Evolutionary conservation across 2,329 filamentous ascomycete species (phyloP), one percentile per base, ranked within the genome.

Genomic region (Aplosporella prunicola): DNA sequence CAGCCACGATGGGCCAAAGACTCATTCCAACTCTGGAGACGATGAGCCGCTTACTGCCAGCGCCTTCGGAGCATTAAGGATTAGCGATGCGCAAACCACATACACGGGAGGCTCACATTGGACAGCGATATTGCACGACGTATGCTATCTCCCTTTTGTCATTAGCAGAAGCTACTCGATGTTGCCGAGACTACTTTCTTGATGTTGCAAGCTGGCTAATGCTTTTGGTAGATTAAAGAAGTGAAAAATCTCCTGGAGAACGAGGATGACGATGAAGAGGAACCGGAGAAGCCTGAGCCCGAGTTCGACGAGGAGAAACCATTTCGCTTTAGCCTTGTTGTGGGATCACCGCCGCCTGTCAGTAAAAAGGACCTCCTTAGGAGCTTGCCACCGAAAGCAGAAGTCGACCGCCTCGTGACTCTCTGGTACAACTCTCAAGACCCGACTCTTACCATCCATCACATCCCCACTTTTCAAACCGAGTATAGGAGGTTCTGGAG

Each of bases 401-500:
- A 14, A 50, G 57, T 33, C 36, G 58, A 23, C 40, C 57, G 6
- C 51, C 57, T 43, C 50, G 53, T 16, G 43, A 43, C 7, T 7
- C 40, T 51, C 4, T 53, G 46, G 45, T 52, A 51, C 37, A 50
- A 49, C 23, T 45, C 41, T 18, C 26, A 46, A 9, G 48, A 54
- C 34, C 50, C 49, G 7, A 43, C 51, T 2, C 34, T 51, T 5
- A 48, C 42, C 37, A 42, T 51, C 20, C 47, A 53, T 3, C 51
- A 54, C 20, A 42, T 49, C 9, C 40, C 35, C 3, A 30, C 35
- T 5, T 42, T 44, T 16, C 18, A 18, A 9, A 20, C 16, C 5
- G 22, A 66, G 59, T 71, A 71, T 37, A 54, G 62, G 3, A 48
- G 47, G 0, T 71, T 69, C 38, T 71, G 67, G 66, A 40, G 52